These are phyloP conservation scores for Skeletonema marinoi DNA, from an alignment of 108 stramenopile species.

Conservation along the genomic window DNA sequence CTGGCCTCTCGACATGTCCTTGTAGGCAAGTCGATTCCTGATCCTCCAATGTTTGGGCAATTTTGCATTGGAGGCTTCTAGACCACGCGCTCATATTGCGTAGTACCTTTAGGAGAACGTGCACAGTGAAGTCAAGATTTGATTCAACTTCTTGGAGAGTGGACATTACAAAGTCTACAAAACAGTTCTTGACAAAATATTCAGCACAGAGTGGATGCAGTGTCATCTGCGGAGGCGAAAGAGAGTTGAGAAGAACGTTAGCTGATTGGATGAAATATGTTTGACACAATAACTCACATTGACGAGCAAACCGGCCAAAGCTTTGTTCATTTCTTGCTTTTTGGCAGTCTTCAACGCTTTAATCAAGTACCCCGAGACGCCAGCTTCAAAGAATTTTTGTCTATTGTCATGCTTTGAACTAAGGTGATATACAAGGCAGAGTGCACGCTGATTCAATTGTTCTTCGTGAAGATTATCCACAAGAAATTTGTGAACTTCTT, in stretches of 20 bases:
- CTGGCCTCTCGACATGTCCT: constrained; percentile 10
- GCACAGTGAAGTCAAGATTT: background rate
- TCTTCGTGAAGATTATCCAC: constrained; percentile 10
- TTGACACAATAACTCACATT: constrained; percentile 14
- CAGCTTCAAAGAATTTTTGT: constrained; percentile 16
- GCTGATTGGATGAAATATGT: background rate
- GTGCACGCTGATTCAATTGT: background rate
- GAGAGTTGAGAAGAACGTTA: background rate
- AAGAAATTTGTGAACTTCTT: constrained; percentile 10
- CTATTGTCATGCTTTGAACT: constrained; percentile 25
- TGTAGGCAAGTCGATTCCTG: constrained; percentile 1
- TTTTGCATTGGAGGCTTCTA: constrained; percentile 20
- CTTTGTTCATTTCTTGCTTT: constrained; percentile 1
- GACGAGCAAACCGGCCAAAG: constrained; percentile 30
- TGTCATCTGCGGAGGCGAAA: constrained; percentile 16
- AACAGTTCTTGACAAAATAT: background rate
- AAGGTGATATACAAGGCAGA: constrained; percentile 23
- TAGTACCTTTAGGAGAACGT: constrained; percentile 31
- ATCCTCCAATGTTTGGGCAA: constrained; percentile 1
- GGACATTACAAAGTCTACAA: background rate
- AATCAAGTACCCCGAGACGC: constrained; percentile 15
- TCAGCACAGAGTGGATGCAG: constrained; percentile 31
- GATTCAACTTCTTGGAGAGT: constrained; percentile 17
- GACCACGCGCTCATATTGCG: constrained; percentile 35
- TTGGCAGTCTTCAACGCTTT: constrained; percentile 8